phyloP scores from a whole-genome alignment of 2,329 filamentous ascomycete genomes.

The Colletotrichum cordylinicola region DNA sequence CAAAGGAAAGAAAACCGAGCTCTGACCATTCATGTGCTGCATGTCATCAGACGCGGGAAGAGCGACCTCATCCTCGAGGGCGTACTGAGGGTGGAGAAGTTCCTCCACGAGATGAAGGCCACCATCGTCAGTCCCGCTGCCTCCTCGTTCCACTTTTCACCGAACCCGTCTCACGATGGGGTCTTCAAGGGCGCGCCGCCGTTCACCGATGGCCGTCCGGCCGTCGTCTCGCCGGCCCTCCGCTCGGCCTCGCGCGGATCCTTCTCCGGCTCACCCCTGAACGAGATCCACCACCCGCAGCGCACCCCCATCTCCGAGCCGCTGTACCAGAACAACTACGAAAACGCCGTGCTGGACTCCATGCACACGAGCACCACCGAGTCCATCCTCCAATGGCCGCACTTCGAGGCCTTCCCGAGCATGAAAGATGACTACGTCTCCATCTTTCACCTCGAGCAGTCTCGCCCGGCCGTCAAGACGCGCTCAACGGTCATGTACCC shows the following conservation, averaged over 20 bases:
- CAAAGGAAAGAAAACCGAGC: not conserved
- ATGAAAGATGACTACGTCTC: conserved; percentile 47
- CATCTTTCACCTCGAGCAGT: conserved; percentile 54
- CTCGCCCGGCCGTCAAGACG: conserved; percentile 39
- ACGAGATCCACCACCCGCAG: conserved; percentile 24
- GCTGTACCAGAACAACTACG: conserved; percentile 33
- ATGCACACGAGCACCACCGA: conserved; percentile 58
- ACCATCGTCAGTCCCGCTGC: conserved; percentile 37
- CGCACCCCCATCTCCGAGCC: conserved; percentile 26
- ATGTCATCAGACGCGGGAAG: conserved; percentile 46
- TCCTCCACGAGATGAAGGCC: conserved; percentile 49
- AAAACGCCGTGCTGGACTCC: conserved; percentile 54
- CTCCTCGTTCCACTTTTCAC: conserved; percentile 8
- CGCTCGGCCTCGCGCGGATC: conserved; percentile 29
- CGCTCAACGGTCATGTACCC: conserved; percentile 43
- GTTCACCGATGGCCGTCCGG: conserved; percentile 7
- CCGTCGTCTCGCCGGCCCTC: conserved; percentile 22
- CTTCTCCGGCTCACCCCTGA: conserved; percentile 24
- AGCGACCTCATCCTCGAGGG: conserved; percentile 58
- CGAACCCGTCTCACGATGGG: conserved; percentile 11
- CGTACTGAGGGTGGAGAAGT: conserved; percentile 51
- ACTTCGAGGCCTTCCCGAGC: conserved; percentile 50
- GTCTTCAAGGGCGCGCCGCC: conserved; percentile 3
- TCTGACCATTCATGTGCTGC: conserved; percentile 4
- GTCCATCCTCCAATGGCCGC: conserved; percentile 56